phyloP scores from a whole-genome alignment of 208 protist species.

The Leishmania amazonensis region DNA sequence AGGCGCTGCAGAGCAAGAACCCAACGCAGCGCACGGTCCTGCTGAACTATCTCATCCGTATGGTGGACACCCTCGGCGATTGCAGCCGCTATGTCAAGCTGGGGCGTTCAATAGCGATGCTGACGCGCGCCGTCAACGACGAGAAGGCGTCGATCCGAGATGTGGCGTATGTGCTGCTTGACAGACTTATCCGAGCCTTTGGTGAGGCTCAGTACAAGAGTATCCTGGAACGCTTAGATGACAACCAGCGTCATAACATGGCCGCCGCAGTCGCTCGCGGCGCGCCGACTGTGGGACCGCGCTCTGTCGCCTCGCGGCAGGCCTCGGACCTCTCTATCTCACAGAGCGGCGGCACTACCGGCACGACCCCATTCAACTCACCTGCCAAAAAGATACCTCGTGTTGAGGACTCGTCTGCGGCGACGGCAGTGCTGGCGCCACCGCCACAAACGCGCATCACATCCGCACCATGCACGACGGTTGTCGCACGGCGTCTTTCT shows the following conservation, averaged over 20 bases:
- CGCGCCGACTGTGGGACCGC: conserved; percentile 16
- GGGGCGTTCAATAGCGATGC: conserved; percentile 38
- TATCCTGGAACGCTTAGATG: conserved; percentile 67
- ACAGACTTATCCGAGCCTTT: conserved; percentile 53
- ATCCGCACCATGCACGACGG: background rate
- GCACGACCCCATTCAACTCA: conserved; percentile 48
- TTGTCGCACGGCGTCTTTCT: conserved; percentile 17
- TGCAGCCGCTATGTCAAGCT: conserved; percentile 49
- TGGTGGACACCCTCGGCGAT: conserved; percentile 55
- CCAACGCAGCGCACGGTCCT: conserved; percentile 76
- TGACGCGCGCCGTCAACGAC: conserved; percentile 81
- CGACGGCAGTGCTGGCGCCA: background rate
- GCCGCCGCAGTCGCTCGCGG: conserved; percentile 26
- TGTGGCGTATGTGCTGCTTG: conserved; percentile 58
- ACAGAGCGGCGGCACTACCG: conserved; percentile 8
- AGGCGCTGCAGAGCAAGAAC: conserved; percentile 72
- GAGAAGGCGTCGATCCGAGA: conserved; percentile 83
- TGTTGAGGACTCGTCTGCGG: conserved; percentile 32
- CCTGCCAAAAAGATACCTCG: conserved; percentile 66
- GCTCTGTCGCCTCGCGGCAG: background rate
- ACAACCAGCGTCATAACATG: conserved; percentile 73
- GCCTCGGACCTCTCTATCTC: conserved; percentile 5
- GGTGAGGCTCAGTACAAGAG: conserved; percentile 53
- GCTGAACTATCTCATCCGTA: conserved; percentile 62
- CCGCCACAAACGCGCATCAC: conserved; percentile 5